Evolutionary conservation across 202 grass and related monocot species (phyloP).

Genomic region (Dendrocalamus latiflorus): DNA sequence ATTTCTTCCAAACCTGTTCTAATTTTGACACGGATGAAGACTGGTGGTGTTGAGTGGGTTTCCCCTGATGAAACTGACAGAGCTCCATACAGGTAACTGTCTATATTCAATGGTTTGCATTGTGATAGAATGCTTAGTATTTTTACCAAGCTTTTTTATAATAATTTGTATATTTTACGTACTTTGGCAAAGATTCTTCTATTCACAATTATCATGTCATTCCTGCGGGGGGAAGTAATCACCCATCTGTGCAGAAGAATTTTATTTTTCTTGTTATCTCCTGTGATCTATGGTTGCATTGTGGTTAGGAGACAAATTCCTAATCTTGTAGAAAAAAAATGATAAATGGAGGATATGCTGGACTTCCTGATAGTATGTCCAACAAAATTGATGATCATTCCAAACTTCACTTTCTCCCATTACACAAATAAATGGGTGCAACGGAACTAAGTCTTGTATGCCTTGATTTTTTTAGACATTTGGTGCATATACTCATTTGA

Average conservation of each 20-base stretch:
- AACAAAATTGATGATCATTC: not conserved
- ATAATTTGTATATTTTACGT: not conserved
- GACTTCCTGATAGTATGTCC: not conserved
- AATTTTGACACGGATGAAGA: conserved; percentile 62
- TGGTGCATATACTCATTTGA: not conserved
- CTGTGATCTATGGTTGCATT: not conserved
- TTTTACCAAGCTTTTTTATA: not conserved
- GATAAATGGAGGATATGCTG: not conserved
- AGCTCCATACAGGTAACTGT: conserved; percentile 69
- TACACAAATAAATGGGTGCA: not conserved
- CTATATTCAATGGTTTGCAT: not conserved
- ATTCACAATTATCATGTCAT: conserved; percentile 1
- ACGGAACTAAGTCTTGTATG: not conserved
- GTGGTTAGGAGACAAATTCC: not conserved
- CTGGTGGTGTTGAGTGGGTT: conserved; percentile 73
- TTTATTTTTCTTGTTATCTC: conserved; percentile 23
- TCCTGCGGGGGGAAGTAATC: not conserved
- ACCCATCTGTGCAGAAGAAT: not conserved
- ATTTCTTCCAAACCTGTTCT: conserved; percentile 77
- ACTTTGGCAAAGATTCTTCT: not conserved
- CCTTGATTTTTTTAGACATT: not conserved
- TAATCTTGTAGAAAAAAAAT: conserved; percentile 3
- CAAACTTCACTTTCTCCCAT: not conserved
- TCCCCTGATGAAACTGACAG: conserved; percentile 91
- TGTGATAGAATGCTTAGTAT: not conserved